Percentiles rank a stretch among this genome's conserved stretches.
Conservation (phyloP, 805 yeast genomes). For the Teunomyces barrocoloradensis region DNA sequence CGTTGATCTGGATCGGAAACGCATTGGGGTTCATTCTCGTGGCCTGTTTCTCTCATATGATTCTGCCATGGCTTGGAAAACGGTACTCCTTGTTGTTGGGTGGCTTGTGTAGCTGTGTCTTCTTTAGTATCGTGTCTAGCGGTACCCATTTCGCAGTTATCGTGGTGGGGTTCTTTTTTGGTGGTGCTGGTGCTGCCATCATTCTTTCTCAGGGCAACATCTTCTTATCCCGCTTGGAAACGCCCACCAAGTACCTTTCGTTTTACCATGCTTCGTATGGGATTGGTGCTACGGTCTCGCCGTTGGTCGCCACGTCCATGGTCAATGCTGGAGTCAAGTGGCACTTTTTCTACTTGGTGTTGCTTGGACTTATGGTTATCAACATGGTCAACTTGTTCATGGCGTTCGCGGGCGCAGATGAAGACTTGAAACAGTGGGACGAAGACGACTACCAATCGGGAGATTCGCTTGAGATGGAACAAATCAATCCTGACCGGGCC, state of each 20-base stretch:
- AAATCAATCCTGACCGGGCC: background rate
- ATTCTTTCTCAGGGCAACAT: constrained; percentile 51
- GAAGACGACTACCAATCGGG: constrained; percentile 8
- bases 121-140: constrained; percentile 45
- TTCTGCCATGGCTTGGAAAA: constrained; percentile 42
- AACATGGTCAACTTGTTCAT: constrained; percentile 32
- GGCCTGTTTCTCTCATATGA: constrained; percentile 47
- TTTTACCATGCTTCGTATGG: constrained; percentile 70
- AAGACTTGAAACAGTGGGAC: constrained; percentile 41
- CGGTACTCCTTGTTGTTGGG: constrained; percentile 42
- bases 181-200: constrained; percentile 57
- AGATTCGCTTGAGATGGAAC: background rate
- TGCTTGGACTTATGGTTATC: constrained; percentile 36
- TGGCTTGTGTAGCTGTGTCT: constrained; percentile 28
- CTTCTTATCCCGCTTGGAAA: constrained; percentile 47
- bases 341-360: constrained; percentile 53
- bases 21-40: constrained; percentile 54
- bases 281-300: constrained; percentile 66
- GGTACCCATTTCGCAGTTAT: constrained; percentile 51
- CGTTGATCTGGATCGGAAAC: constrained; percentile 56
- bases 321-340: constrained; percentile 49
- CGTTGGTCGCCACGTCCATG: constrained; percentile 60
- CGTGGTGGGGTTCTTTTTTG: constrained; percentile 50
- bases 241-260: constrained; percentile 59
- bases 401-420: constrained; percentile 50